phyloP scores from a whole-genome alignment of 2,329 filamentous ascomycete genomes.

The Fusarium dimerum region DNA sequence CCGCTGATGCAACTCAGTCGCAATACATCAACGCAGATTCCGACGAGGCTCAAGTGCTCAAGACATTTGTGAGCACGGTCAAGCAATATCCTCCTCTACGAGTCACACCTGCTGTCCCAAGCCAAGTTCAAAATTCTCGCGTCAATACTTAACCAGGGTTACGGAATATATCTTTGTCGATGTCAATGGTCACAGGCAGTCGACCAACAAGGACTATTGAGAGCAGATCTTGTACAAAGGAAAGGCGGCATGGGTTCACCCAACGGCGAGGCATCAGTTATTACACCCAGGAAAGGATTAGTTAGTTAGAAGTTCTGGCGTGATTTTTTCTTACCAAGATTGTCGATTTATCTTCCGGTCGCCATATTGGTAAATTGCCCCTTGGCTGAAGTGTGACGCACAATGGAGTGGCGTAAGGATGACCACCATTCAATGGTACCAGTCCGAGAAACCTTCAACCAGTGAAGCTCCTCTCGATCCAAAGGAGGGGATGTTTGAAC shows the following conservation, averaged over 20 bases:
- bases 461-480: neutral
- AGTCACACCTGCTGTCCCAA: neutral
- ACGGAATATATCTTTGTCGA: neutral
- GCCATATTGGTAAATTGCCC: slow-evolving; percentile 6
- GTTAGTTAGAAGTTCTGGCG: neutral
- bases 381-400: slow-evolving; percentile 9
- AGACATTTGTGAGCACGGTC: neutral
- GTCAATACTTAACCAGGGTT: neutral
- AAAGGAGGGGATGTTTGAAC: slow-evolving; percentile 2
- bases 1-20: neutral
- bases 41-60: neutral
- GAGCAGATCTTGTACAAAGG: too few relatives aligned
- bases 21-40: neutral
- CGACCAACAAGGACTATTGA: too few relatives aligned
- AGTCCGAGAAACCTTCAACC: slow-evolving; percentile 7
- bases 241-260: neutral
- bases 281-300: neutral
- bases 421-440: slow-evolving; percentile 13
- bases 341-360: neutral
- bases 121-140: neutral
- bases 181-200: too few relatives aligned
- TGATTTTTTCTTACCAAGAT: neutral
- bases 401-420: slow-evolving; percentile 10
- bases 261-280: neutral
- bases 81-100: neutral